Conservation (phyloP, 306 rosid species). For the Dalbergia oliveri region DNA sequence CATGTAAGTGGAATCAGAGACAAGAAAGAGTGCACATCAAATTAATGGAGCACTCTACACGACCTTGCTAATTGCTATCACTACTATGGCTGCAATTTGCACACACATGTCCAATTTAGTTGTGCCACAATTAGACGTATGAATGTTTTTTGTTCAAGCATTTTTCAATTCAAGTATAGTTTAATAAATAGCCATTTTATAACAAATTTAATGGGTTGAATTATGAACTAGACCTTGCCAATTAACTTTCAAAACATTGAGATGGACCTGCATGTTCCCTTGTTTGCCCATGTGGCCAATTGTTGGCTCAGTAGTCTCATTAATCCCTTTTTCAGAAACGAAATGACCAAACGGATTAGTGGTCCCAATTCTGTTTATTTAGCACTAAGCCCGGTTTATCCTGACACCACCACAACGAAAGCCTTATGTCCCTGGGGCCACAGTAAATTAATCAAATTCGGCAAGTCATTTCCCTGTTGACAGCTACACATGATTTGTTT, state of each 20-base stretch:
- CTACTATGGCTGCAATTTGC: no score
- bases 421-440: background rate
- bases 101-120: no score
- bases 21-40: no score
- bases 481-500: background rate
- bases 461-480: background rate
- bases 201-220: background rate
- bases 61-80: no score
- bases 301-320: background rate
- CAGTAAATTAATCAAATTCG: background rate
- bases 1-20: no score
- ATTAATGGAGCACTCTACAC: no score
- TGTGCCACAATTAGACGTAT: no score
- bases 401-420: background rate
- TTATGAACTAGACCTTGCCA: no score
- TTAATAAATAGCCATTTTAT: background rate
- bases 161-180: no score
- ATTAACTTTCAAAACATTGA: background rate
- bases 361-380: background rate
- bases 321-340: background rate
- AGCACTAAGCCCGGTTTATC: background rate
- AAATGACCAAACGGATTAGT: background rate
- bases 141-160: no score
- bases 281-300: background rate
- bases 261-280: background rate